Conservation (phyloP, 495 filamentous ascomycete species). For the Penicillium pancosmium region DNA sequence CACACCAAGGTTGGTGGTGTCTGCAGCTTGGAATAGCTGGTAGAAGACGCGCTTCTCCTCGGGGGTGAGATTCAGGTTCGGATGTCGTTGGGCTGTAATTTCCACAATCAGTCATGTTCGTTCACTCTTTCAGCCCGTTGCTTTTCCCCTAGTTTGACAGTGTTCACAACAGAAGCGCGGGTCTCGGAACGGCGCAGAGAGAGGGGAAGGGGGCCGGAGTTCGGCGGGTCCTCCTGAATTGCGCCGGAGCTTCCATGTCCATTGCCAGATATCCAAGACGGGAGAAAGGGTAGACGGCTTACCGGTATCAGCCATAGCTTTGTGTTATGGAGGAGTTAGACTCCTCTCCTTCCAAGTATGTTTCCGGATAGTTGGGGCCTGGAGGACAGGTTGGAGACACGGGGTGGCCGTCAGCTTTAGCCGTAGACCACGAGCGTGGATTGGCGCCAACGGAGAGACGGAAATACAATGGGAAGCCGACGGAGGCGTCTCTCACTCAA, state of each 20-base stretch:
- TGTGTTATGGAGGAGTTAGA: conserved; percentile 36
- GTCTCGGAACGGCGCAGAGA: background rate
- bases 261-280: background rate
- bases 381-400: conserved; percentile 21
- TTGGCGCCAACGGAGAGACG: conserved; percentile 29
- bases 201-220: conserved; percentile 27
- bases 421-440: conserved; percentile 38
- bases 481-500: conserved; percentile 9
- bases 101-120: conserved; percentile 25
- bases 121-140: conserved; percentile 19
- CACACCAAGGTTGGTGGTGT: conserved; percentile 86
- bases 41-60: conserved; percentile 94
- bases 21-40: conserved; percentile 86
- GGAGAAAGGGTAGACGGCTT: conserved; percentile 16
- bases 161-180: conserved; percentile 1
- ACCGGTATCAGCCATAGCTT: conserved; percentile 46
- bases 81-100: conserved; percentile 45
- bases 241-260: conserved; percentile 18
- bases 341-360: conserved; percentile 33
- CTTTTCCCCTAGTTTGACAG: conserved; percentile 10
- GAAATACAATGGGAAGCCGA: conserved; percentile 5
- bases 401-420: conserved; percentile 28
- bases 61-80: conserved; percentile 81
- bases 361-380: conserved; percentile 26
- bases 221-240: conserved; percentile 33